A percentile compares a stretch with the other conserved stretches of the same genome.
These are phyloP conservation scores for Drechmeria coniospora DNA, from an alignment of 2,329 filamentous ascomycete genomes.

Conservation along the genomic window DNA sequence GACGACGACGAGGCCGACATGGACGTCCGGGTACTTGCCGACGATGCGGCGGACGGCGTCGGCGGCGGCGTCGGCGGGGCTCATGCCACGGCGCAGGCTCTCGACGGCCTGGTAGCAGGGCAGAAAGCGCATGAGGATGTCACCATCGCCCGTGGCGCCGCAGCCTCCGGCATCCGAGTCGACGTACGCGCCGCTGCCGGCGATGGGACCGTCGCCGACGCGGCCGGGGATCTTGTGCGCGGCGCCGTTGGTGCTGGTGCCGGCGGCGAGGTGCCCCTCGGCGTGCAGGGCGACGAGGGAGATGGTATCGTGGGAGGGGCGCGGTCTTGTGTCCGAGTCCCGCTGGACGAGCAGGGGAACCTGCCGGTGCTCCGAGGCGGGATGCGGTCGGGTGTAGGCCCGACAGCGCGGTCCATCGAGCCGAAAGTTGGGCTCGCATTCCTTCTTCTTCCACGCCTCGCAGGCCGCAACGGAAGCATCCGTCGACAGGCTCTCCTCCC, in stretches of 20 bases:
- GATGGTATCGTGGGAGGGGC: conserved; percentile 34
- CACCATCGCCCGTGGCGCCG: conserved; percentile 40
- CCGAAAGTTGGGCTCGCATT: conserved; percentile 38
- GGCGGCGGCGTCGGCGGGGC: conserved; percentile 30
- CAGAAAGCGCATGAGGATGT: conserved; percentile 41
- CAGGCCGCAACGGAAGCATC: conserved; percentile 23
- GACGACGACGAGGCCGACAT: conserved; percentile 35
- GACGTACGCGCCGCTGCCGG: conserved; percentile 38
- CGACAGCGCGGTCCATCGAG: too few species aligned
- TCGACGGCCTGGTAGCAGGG: conserved; percentile 44
- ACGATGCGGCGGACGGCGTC: conserved; percentile 35
- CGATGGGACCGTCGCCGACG: conserved; percentile 39
- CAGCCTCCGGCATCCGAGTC: conserved; percentile 38
- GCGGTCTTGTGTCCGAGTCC: too few species aligned
- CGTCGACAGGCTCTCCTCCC: conserved; percentile 26
- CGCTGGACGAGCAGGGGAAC: too few species aligned
- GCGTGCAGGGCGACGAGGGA: conserved; percentile 32
- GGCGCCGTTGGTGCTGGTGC: conserved; percentile 40
- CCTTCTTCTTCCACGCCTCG: conserved; percentile 22
- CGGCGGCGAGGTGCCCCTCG: conserved; percentile 33
- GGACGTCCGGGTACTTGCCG: conserved; percentile 26
- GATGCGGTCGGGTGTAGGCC: too few species aligned
- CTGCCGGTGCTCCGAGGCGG: too few species aligned
- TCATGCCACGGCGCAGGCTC: conserved; percentile 32
- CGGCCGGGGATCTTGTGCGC: conserved; percentile 38